Conservation (phyloP, 257 asterid genomes). For the Solanum paucissectum region DNA sequence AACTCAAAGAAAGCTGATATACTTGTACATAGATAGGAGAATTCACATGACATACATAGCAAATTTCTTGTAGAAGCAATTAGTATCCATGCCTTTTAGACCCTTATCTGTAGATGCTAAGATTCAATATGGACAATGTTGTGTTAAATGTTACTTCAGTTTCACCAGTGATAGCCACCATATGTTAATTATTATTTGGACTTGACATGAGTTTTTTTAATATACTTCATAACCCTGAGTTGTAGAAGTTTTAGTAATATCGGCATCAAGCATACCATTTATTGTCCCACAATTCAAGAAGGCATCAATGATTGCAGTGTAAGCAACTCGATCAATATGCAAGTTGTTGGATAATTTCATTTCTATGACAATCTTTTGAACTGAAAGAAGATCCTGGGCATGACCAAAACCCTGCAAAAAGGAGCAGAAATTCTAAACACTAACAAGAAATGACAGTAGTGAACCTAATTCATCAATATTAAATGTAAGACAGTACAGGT, state of each 20-base stretch:
- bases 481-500: background rate
- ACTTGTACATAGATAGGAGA: background rate
- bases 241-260: background rate
- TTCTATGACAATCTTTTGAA: conserved; percentile 37
- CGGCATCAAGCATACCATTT: conserved; percentile 29
- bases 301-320: conserved; percentile 47
- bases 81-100: background rate
- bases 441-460: background rate
- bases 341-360: conserved; percentile 36
- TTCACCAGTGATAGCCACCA: background rate
- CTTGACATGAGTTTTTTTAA: background rate
- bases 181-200: background rate
- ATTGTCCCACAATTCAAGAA: conserved; percentile 49
- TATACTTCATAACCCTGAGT: background rate
- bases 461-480: background rate
- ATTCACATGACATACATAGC: background rate
- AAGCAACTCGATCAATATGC: conserved; percentile 58
- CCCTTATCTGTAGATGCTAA: background rate
- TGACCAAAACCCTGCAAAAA: conserved; percentile 46
- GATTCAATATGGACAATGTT: background rate
- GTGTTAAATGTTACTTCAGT: background rate
- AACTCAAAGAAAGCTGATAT: background rate
- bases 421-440: background rate
- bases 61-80: background rate
- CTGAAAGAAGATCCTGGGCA: conserved; percentile 34